Percentiles rank a stretch among this genome's conserved stretches.
Conservation (phyloP, 441 rosid genomes). For the California macrophylla region DNA sequence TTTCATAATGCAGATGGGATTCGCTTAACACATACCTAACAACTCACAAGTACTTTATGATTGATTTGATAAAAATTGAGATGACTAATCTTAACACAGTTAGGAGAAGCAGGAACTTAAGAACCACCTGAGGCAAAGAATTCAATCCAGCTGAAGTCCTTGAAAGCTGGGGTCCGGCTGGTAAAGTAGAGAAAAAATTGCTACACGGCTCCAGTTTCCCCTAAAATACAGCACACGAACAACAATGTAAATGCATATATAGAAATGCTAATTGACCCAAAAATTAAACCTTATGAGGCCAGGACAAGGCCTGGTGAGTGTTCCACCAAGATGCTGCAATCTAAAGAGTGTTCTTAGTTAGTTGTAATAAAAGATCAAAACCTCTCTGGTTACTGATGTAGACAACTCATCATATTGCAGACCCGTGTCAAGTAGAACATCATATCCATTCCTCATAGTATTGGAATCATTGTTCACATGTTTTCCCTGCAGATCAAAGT, state of each 20-base stretch:
- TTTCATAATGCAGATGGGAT: neutral
- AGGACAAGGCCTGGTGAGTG: neutral
- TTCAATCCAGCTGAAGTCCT: slow-evolving; percentile 14
- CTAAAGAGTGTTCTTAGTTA: neutral
- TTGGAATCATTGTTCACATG: slow-evolving; percentile 13
- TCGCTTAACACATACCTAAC: slow-evolving; percentile 2
- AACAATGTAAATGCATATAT: neutral
- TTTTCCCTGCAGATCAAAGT: slow-evolving; percentile 22
- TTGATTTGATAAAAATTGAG: neutral
- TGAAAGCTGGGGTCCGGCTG: slow-evolving; percentile 14
- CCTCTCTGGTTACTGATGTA: slow-evolving; percentile 24
- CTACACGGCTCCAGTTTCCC: slow-evolving; percentile 19
- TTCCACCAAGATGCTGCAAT: neutral
- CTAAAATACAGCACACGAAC: slow-evolving; percentile 17
- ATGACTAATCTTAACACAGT: neutral
- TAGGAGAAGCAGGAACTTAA: neutral
- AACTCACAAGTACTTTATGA: neutral
- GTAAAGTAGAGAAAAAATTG: slow-evolving; percentile 17
- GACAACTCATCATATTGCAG: slow-evolving; percentile 26
- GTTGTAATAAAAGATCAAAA: slow-evolving; percentile 9
- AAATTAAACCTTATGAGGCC: neutral
- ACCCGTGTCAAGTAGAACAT: slow-evolving; percentile 23
- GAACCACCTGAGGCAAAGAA: slow-evolving; percentile 25
- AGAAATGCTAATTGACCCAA: neutral
- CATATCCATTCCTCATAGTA: slow-evolving; percentile 17